phyloP scores from a whole-genome alignment of 768 basidiomycete species.

The Leucocoprinus birnbaumii region DNA sequence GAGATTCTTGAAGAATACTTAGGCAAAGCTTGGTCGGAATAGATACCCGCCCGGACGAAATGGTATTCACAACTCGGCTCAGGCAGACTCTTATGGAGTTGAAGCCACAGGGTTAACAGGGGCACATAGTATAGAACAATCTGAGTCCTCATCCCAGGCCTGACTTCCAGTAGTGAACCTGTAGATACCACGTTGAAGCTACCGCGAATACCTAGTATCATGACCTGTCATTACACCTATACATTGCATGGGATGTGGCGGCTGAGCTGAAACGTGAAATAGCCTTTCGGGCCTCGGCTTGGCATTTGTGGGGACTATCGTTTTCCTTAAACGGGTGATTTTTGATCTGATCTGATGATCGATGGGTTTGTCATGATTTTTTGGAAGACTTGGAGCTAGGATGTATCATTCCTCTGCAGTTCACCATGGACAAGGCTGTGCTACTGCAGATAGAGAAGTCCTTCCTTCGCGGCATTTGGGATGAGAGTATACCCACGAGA shows the following conservation, averaged over 20 bases:
- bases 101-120: no score
- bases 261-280: neutral
- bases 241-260: neutral
- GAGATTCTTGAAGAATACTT: no score
- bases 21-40: no score
- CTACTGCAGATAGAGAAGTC: constrained; percentile 46
- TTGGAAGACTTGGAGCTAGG: no score
- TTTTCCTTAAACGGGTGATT: neutral
- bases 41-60: no score
- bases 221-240: neutral
- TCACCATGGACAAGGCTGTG: constrained; percentile 14
- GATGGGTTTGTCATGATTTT: neutral
- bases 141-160: no score
- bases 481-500: constrained; percentile 21
- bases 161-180: no score
- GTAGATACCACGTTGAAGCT: no score
- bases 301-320: neutral
- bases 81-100: no score
- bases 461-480: constrained; percentile 51
- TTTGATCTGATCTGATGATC: neutral
- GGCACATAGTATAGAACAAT: no score
- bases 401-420: neutral
- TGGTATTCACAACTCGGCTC: no score
- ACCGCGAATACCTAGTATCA: neutral
- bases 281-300: neutral